These are phyloP conservation scores for Aspergillus biplanus DNA, from an alignment of 495 filamentous ascomycete species.

Conservation along the genomic window DNA sequence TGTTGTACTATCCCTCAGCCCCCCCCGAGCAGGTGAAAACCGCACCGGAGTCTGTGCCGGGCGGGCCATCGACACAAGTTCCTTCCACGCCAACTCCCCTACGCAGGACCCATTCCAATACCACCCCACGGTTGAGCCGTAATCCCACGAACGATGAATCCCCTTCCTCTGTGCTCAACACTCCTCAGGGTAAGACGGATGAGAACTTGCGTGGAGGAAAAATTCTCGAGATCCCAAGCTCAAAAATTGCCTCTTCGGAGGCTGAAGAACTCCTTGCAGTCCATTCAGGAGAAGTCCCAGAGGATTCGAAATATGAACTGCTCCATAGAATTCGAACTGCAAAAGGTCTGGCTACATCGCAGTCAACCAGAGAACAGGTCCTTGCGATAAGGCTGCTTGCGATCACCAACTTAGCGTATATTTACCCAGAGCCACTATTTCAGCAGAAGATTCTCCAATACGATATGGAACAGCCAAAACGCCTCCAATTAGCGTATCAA, in stretches of 20 bases:
- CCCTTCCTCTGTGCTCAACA: slow-evolving; percentile 31
- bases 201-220: slow-evolving; percentile 55
- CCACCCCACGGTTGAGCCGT: slow-evolving; percentile 55
- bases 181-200: slow-evolving; percentile 35
- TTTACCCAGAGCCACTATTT: slow-evolving; percentile 78
- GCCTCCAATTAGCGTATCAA: slow-evolving; percentile 89
- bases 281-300: slow-evolving; percentile 67
- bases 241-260: slow-evolving; percentile 60
- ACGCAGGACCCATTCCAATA: slow-evolving; percentile 53
- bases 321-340: slow-evolving; percentile 82
- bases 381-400: slow-evolving; percentile 82
- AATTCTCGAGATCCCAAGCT: slow-evolving; percentile 71
- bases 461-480: slow-evolving; percentile 88
- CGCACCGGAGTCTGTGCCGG: slow-evolving; percentile 32
- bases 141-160: slow-evolving; percentile 59
- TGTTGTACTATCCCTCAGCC: slow-evolving; percentile 65
- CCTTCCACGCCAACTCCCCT: slow-evolving; percentile 57
- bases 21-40: slow-evolving; percentile 35
- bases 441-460: slow-evolving; percentile 81
- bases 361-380: slow-evolving; percentile 70
- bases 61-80: slow-evolving; percentile 32
- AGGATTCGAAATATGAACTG: slow-evolving; percentile 78
- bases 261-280: slow-evolving; percentile 69
- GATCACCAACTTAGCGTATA: slow-evolving; percentile 89
- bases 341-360: slow-evolving; percentile 69